Base-by-base conservation (phyloP, 139 green algal species). In the Chlamydomonas schloesseri region DNA sequence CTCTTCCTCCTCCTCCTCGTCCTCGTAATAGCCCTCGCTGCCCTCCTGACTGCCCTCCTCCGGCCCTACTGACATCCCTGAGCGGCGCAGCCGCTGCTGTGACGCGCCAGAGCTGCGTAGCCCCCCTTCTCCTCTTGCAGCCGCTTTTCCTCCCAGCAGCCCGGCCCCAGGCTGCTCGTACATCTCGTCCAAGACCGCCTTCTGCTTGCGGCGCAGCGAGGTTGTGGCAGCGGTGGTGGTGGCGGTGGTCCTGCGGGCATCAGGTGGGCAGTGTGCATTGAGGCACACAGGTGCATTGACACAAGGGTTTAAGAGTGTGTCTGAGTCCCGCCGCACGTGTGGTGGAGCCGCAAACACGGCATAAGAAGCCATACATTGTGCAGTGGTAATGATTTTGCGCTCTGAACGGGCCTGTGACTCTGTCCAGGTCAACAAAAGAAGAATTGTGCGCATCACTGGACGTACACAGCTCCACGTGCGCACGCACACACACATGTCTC, bases 121-220 rank as follows among this genome's bases (percentile, higher is more conserved):
- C 42, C 42, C 31, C 64, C 13, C 21, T 4, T 13, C 29, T 10
- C 21, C 21, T 36, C 29, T 70, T 3, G 14, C 28, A 3, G 29
- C 26, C 21, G n/a, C n/a, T n/a, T n/a, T 70, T 24, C 28, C 64
- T n/a, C 14, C 10, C 68, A 50, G 4, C 68, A 73, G 34, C 9
- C 68, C 68, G 17, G 68, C 68, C 18, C 31, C 62, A 0, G 62
- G 77, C 14, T 42, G 42, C 28, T 73, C 77, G 42, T 84, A 84
- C 77, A 84, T 42, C 62, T 84, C 77, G 29, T 84, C 77, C 77
- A 84, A 29, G 64, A 84, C 77, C 28, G 77, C 77, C 62, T 73
- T 84, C 42, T 84, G 62, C n/a, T 84, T 84, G 28, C 62, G 77
- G 29, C 77, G 77, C 3, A 84, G 77, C 26, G 37, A 65, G 18